A percentile compares a stretch with the other conserved stretches of the same genome.
These are phyloP conservation scores for Scheffersomyces cryptocercus DNA, from an alignment of 1,139 yeast species.

Conservation along the genomic window DNA sequence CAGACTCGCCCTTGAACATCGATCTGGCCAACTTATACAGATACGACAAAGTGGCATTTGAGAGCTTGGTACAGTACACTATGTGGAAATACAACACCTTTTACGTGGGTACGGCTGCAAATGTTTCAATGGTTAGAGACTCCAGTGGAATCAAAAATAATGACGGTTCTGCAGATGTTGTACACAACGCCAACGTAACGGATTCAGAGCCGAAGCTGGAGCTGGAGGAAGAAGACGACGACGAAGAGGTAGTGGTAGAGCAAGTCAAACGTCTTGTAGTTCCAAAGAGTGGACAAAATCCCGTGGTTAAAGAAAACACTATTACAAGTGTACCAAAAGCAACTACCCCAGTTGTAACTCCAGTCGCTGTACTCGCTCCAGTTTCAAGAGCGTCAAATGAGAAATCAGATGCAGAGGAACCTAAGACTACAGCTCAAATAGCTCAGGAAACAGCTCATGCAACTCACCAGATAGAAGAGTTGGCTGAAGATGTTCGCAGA, in stretches of 20 bases:
- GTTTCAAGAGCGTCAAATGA: no score
- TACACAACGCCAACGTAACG: not conserved
- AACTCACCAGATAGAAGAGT: no score
- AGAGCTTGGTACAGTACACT: slow-evolving; percentile 63
- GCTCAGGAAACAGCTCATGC: no score
- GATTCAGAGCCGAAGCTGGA: not conserved
- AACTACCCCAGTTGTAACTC: not conserved
- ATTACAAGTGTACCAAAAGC: not conserved
- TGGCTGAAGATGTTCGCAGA: no score
- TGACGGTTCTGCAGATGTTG: slow-evolving; percentile 1
- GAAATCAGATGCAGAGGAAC: no score
- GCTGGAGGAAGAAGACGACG: not conserved
- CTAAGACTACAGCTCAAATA: no score
- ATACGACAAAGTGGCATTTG: slow-evolving; percentile 53
- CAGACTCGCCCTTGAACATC: slow-evolving; percentile 80
- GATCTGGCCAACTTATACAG: slow-evolving; percentile 82
- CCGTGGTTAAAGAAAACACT: no score
- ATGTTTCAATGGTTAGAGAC: slow-evolving; percentile 3
- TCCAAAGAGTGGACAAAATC: not conserved
- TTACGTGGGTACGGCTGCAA: slow-evolving; percentile 2
- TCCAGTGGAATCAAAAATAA: slow-evolving; percentile 2
- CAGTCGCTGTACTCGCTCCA: no score
- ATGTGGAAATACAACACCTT: slow-evolving; percentile 43
- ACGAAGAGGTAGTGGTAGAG: slow-evolving; percentile 3
- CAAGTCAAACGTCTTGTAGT: slow-evolving; percentile 6